These are phyloP conservation scores for Naganishia onofrii DNA, from an alignment of 768 basidiomycete genomes.

Conservation along the genomic window DNA sequence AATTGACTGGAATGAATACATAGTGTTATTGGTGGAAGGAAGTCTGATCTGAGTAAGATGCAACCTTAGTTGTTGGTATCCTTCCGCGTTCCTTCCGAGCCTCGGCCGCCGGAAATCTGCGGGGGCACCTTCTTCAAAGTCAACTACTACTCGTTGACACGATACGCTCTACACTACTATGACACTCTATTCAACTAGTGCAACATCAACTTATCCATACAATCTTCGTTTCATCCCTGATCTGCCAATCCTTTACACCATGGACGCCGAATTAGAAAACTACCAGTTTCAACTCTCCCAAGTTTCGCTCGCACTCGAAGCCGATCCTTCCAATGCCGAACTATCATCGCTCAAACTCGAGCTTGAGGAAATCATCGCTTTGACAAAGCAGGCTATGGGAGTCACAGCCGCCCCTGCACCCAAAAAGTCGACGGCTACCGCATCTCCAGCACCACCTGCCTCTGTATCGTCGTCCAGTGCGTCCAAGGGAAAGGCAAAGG, in stretches of 20 bases:
- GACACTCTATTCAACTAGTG: not conserved
- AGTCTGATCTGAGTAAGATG: constrained; percentile 1
- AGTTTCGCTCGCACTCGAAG: constrained; percentile 50
- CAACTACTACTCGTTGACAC: too few species aligned
- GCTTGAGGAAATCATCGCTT: constrained; percentile 49
- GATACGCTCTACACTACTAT: not conserved
- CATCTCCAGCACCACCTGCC: constrained; percentile 25
- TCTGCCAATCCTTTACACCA: constrained; percentile 16
- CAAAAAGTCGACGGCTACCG: not conserved
- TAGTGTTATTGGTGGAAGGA: not conserved
- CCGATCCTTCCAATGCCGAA: constrained; percentile 49
- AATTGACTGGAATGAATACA: too few species aligned
- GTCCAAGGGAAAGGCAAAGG: constrained; percentile 42
- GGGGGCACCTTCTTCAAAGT: too few species aligned
- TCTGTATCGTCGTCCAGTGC: constrained; percentile 7
- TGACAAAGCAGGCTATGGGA: constrained; percentile 46
- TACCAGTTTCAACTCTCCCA: constrained; percentile 52
- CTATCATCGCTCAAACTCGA: constrained; percentile 49
- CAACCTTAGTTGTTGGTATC: too few species aligned
- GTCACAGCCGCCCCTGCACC: constrained; percentile 3
- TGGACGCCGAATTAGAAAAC: constrained; percentile 51
- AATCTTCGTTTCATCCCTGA: not conserved
- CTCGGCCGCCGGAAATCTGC: too few species aligned
- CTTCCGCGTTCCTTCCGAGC: not conserved
- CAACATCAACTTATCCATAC: too few species aligned